Conservation (phyloP, 768 basidiomycete genomes). For the Gautieria morchelliformis region DNA sequence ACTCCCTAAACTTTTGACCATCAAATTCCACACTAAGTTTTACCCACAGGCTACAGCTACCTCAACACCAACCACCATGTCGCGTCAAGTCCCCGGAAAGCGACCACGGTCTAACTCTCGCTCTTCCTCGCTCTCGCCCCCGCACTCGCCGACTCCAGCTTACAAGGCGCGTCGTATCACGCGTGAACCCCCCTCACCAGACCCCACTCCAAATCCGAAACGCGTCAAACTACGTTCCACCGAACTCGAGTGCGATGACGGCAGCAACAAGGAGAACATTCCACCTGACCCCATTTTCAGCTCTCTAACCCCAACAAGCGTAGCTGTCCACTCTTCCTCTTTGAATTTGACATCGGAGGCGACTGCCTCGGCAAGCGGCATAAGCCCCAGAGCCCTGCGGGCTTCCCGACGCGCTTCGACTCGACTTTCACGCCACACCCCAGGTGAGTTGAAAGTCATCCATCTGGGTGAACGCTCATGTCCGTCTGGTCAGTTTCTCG, state of each 20-base stretch:
- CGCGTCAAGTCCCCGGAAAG: slow-evolving; percentile 3
- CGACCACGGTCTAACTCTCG: neutral
- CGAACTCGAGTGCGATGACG: slow-evolving; percentile 37
- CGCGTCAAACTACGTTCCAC: slow-evolving; percentile 42
- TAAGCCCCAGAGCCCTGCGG: neutral
- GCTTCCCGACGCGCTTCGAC: no score
- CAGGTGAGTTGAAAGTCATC: no score
- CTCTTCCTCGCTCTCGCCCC: neutral
- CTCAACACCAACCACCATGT: neutral
- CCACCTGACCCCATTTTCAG: slow-evolving; percentile 43
- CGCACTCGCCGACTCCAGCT: neutral
- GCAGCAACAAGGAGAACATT: slow-evolving; percentile 66
- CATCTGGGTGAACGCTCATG: no score
- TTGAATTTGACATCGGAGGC: neutral
- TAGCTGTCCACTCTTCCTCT: neutral
- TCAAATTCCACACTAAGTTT: neutral
- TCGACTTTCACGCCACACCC: no score
- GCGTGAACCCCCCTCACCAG: slow-evolving; percentile 37
- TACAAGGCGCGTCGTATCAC: neutral
- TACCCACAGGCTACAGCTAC: neutral
- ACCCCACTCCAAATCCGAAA: slow-evolving; percentile 56
- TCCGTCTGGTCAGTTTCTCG: no score
- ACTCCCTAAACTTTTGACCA: neutral
- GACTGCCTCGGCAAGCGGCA: neutral
- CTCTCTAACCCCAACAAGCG: slow-evolving; percentile 21